Percentiles rank a stretch among this genome's conserved stretches.
Evolutionary conservation across 2,329 filamentous ascomycete genomes (phyloP).

Genomic region (Arthrobotrys conoides): DNA sequence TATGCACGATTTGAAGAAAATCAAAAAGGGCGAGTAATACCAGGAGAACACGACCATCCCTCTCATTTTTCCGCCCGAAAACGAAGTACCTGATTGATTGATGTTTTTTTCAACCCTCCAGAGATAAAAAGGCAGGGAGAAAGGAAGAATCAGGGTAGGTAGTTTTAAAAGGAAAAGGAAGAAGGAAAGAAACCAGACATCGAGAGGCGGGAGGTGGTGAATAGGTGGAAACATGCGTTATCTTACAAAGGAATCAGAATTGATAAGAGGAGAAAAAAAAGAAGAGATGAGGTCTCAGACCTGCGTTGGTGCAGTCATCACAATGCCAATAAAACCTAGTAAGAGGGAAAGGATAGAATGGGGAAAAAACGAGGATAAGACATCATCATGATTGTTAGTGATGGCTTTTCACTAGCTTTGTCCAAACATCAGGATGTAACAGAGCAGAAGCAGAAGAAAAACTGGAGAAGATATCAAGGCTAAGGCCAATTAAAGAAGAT

Average conservation of each 20-base stretch:
- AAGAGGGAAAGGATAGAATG: slow-evolving; percentile 24
- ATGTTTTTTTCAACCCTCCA: neutral
- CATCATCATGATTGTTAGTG: slow-evolving; percentile 1
- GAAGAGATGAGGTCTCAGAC: slow-evolving; percentile 41
- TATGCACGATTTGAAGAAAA: neutral
- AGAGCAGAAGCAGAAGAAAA: slow-evolving; percentile 11
- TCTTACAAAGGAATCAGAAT: slow-evolving; percentile 51
- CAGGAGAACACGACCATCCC: neutral
- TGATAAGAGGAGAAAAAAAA: slow-evolving; percentile 12
- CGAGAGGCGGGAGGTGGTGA: slow-evolving; percentile 6
- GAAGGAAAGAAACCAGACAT: slow-evolving; percentile 4
- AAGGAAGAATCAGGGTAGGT: neutral
- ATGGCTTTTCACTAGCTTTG: neutral
- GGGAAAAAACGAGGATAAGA: neutral
- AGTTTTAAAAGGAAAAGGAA: neutral
- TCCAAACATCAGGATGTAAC: slow-evolving; percentile 21
- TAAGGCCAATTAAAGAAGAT: slow-evolving; percentile 1
- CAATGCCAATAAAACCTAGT: slow-evolving; percentile 40
- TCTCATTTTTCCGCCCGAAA: neutral
- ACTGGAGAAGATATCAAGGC: neutral
- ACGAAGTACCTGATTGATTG: neutral
- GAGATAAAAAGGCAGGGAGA: slow-evolving; percentile 16
- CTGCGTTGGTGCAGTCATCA: slow-evolving; percentile 10
- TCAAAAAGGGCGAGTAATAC: neutral
- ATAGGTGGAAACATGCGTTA: slow-evolving; percentile 17